These are phyloP conservation scores for Saccharomycopsis fibuligera DNA, from an alignment of 805 yeast species.

Conservation along the genomic window DNA sequence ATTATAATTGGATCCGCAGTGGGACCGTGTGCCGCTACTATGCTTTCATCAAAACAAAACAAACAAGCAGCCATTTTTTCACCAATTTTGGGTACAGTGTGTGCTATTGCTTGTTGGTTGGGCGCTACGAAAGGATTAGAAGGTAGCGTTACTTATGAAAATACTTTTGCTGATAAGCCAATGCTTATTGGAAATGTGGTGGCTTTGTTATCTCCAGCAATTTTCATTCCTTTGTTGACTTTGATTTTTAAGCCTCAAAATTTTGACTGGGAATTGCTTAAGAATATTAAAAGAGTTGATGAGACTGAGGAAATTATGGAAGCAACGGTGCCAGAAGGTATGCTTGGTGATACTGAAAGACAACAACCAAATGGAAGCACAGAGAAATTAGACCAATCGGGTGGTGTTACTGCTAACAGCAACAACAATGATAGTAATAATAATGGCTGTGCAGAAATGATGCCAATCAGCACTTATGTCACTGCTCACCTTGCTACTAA, in stretches of 20 bases:
- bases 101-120: constrained; percentile 69
- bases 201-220: constrained; percentile 65
- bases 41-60: constrained; percentile 61
- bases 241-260: constrained; percentile 59
- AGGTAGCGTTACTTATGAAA: constrained; percentile 40
- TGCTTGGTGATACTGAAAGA: constrained; percentile 9
- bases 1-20: constrained; percentile 84
- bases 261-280: constrained; percentile 65
- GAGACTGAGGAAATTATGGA: constrained; percentile 58
- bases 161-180: constrained; percentile 77
- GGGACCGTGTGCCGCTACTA: constrained; percentile 62
- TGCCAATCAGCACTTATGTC: constrained; percentile 15
- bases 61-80: constrained; percentile 62
- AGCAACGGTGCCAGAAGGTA: constrained; percentile 31
- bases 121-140: constrained; percentile 40
- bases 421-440: background rate
- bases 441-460: constrained; percentile 2
- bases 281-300: constrained; percentile 57
- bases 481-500: constrained; percentile 13
- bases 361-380: background rate
- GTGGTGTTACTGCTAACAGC: background rate
- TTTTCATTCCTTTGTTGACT: constrained; percentile 63
- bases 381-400: constrained; percentile 9
- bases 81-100: constrained; percentile 70
- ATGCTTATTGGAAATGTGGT: constrained; percentile 88